A percentile compares a stretch with the other conserved stretches of the same genome.
These are phyloP conservation scores for Pichia insulana DNA, from an alignment of 805 yeast genomes.

Conservation along the genomic window DNA sequence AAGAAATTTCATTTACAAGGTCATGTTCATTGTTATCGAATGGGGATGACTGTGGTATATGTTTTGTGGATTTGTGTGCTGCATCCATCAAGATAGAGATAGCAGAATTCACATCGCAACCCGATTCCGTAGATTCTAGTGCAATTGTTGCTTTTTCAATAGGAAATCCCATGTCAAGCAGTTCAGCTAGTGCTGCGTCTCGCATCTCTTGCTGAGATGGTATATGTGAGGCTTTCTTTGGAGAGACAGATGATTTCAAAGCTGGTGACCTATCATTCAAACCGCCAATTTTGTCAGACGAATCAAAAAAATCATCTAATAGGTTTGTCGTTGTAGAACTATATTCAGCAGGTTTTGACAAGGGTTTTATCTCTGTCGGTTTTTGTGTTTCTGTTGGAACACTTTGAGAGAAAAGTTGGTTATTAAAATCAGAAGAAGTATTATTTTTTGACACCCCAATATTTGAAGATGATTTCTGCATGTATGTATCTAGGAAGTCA, in stretches of 20 bases:
- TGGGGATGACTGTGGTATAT: constrained; percentile 4
- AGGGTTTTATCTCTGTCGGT: neutral
- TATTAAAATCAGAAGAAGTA: neutral
- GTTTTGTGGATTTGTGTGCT: constrained; percentile 36
- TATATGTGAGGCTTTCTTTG: too few relatives aligned
- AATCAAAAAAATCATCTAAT: constrained; percentile 8
- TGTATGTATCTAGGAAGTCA: constrained; percentile 16
- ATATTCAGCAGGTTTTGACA: neutral
- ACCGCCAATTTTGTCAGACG: too few relatives aligned
- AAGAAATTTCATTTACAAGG: constrained; percentile 44
- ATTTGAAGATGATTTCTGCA: neutral
- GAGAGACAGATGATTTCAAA: too few relatives aligned
- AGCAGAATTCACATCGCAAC: constrained; percentile 55
- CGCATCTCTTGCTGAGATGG: constrained; percentile 8
- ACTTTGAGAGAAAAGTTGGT: neutral
- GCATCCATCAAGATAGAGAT: constrained; percentile 56
- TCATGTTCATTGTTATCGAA: constrained; percentile 7
- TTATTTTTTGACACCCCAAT: neutral
- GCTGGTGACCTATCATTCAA: too few relatives aligned
- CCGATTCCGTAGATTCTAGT: constrained; percentile 39
- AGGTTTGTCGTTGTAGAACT: constrained; percentile 10
- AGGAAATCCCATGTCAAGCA: constrained; percentile 75
- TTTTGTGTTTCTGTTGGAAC: too few relatives aligned
- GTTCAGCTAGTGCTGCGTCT: constrained; percentile 53
- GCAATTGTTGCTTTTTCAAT: constrained; percentile 54